Base-by-base conservation (phyloP, 192 early-diverging fungal species). In the Backusella australiensis region DNA sequence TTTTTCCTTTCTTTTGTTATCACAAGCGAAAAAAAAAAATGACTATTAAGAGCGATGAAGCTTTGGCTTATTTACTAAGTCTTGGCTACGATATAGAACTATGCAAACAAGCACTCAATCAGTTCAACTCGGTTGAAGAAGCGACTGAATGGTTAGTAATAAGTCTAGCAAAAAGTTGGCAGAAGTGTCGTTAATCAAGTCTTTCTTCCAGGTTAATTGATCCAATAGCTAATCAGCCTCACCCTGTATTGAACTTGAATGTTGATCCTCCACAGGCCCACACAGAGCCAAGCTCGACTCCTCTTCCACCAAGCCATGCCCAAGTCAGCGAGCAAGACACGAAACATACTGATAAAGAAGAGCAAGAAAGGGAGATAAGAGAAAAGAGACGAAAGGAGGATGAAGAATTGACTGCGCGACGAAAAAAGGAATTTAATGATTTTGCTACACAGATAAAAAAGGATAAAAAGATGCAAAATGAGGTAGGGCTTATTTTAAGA, bases 131-230 rank as follows among this genome's bases (percentile, higher is more conserved):
- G 14, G 39, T 71, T 44, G 70, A 71, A 44, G 39, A 71, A 9
- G 70, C 70, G 26, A 71, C 44, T 6, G 70, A 71, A 71, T 71
- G 70, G 70, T 71, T 49, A 32, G 9, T 46, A 44, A 11, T 21
- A 11, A 17, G 11, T 41, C 4, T 35, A 67, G 0, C 12, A 67
- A 67, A 29, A 34, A 4, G 15, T 49, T 19, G 17, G 46, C 46
- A 49, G 46, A 19, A 49, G 19, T 49, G 17, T 49, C 17, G 15
- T n/a, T 49, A 17, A 59, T 23, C 8, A 4, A 23, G 8, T 7
- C 19, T 59, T 59, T 59, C 23, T 26, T 44, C 23, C 8, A 59
- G 53, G 53, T 12, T 59, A 3, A 23, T 59, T 23, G 53, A 59
- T 59, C 53, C 53, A 23, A 21, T 23, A 23, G 53, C 53, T 23